A percentile compares a stretch with the other conserved stretches of the same genome.
Evolutionary conservation across 345 rosid species (phyloP).

Genomic region (Ceriops decandra): DNA sequence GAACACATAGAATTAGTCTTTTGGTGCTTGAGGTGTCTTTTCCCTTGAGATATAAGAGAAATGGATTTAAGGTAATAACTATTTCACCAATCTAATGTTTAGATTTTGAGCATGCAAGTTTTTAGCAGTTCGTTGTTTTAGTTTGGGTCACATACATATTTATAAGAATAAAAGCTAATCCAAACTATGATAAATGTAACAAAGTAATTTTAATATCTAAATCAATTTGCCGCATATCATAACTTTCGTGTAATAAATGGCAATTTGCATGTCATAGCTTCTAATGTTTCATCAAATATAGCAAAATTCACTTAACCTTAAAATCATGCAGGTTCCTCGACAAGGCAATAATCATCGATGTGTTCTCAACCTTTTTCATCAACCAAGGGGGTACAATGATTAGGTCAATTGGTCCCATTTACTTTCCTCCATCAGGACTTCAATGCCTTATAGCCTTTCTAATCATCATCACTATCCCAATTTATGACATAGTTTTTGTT

Average conservation of each 20-base stretch:
- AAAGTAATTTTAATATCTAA: no score
- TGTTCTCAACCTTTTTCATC: constrained; percentile 50
- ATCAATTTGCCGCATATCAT: no score
- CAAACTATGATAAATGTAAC: no score
- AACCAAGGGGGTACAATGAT: constrained; percentile 78
- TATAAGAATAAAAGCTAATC: no score
- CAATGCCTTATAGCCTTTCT: constrained; percentile 56
- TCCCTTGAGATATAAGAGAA: no score
- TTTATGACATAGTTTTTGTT: constrained; percentile 62
- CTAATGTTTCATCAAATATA: background rate
- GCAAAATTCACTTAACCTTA: background rate
- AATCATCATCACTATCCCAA: constrained; percentile 54
- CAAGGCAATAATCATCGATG: constrained; percentile 71
- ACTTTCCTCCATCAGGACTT: constrained; percentile 69
- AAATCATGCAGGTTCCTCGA: constrained; percentile 56
- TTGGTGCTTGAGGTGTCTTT: no score
- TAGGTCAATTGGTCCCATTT: constrained; percentile 56
- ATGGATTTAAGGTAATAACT: no score
- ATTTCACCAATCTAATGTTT: no score
- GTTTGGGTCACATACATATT: no score
- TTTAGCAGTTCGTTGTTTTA: no score
- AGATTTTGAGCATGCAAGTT: no score
- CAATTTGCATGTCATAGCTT: background rate
- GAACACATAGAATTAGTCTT: no score
- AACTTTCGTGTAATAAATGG: background rate